phyloP scores from a whole-genome alignment of 352 stramenopile species.

The Albugo laibachii region DNA sequence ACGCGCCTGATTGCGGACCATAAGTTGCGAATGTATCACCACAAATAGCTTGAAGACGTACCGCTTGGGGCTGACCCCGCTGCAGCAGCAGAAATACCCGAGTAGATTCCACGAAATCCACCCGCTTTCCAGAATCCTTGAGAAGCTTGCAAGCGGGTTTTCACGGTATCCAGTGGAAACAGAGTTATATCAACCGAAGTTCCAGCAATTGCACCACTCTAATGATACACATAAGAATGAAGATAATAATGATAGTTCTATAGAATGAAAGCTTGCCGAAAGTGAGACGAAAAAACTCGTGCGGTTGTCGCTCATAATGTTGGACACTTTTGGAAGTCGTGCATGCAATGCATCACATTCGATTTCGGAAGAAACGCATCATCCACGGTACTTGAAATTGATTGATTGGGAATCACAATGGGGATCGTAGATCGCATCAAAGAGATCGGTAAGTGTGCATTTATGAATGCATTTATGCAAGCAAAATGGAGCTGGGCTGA shows the following conservation, averaged over 20 bases:
- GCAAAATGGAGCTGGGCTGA: neutral
- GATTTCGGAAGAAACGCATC: too few relatives aligned
- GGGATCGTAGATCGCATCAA: constrained; percentile 87
- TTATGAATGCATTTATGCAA: too few relatives aligned
- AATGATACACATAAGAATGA: neutral
- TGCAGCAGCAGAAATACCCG: constrained; percentile 77
- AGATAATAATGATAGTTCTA: neutral
- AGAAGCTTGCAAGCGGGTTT: constrained; percentile 93
- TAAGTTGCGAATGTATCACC: neutral
- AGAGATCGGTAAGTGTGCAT: constrained; percentile 64
- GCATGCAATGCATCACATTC: too few relatives aligned
- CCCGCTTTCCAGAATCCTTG: constrained; percentile 94
- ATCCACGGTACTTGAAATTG: too few relatives aligned
- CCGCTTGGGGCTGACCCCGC: constrained; percentile 81
- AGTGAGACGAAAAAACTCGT: constrained; percentile 6
- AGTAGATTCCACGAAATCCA: constrained; percentile 89
- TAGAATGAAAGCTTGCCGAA: neutral
- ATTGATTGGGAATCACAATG: constrained; percentile 21
- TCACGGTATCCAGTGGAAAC: constrained; percentile 98
- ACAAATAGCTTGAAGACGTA: constrained; percentile 9
- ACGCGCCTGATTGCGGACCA: constrained; percentile 23
- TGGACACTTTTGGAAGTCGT: too few relatives aligned
- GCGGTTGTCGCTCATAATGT: too few relatives aligned
- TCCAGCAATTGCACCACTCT: constrained; percentile 88
- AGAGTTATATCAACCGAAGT: constrained; percentile 95